phyloP scores from a whole-genome alignment of 305 asterid species.

The Andrographis paniculata region DNA sequence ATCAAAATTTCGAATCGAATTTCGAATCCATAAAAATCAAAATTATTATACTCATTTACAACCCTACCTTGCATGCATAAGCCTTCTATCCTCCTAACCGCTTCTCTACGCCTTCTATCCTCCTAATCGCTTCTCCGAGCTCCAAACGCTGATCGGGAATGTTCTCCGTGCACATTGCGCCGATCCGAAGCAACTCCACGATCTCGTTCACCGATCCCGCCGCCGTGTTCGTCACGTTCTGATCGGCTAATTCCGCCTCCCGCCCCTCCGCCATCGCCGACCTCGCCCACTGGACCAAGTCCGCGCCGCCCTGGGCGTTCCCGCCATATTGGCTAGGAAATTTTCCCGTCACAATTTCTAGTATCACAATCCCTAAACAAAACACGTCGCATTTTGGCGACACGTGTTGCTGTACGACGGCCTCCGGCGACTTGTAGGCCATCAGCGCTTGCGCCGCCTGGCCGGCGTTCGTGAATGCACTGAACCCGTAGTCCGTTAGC shows the following conservation, averaged over 20 bases:
- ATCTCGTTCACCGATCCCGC: slow-evolving; percentile 29
- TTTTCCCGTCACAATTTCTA: slow-evolving; percentile 62
- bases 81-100: slow-evolving; percentile 41
- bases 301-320: slow-evolving; percentile 79
- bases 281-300: slow-evolving; percentile 56
- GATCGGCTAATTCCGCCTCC: slow-evolving; percentile 56
- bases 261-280: slow-evolving; percentile 43
- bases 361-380: slow-evolving; percentile 69
- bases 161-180: slow-evolving; percentile 53
- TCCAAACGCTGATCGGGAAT: slow-evolving; percentile 39
- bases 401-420: slow-evolving; percentile 33
- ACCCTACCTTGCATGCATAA: slow-evolving; percentile 18
- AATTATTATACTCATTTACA: too few species aligned
- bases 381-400: slow-evolving; percentile 68
- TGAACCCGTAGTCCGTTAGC: slow-evolving; percentile 65
- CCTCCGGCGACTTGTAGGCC: slow-evolving; percentile 66
- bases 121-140: slow-evolving; percentile 62
- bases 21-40: too few species aligned
- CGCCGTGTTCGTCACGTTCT: slow-evolving; percentile 34
- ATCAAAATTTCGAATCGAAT: too few species aligned
- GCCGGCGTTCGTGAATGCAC: slow-evolving; percentile 41
- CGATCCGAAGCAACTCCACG: slow-evolving; percentile 55
- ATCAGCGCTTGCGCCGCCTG: slow-evolving; percentile 41
- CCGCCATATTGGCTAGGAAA: slow-evolving; percentile 70
- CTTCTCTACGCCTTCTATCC: slow-evolving; percentile 62